These are phyloP conservation scores for Gossypium gossypioides DNA, from an alignment of 441 rosid genomes.

Conservation along the genomic window DNA sequence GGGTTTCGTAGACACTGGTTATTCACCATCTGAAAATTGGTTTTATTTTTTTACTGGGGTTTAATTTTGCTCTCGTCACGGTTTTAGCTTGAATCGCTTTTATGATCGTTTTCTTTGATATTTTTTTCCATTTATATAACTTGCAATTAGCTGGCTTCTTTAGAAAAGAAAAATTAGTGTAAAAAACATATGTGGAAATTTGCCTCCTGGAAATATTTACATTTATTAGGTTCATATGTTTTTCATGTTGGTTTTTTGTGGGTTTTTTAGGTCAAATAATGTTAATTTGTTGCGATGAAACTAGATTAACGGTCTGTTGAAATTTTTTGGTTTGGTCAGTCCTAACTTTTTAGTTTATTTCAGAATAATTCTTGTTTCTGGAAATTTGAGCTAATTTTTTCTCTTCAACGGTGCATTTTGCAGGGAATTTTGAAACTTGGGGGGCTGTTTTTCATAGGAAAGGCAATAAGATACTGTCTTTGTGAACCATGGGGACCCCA, in stretches of 20 bases:
- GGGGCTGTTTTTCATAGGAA: neutral
- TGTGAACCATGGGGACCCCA: constrained; percentile 48
- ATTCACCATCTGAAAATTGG: neutral
- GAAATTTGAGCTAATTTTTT: neutral
- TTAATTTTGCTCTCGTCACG: neutral
- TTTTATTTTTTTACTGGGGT: neutral
- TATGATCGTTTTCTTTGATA: neutral
- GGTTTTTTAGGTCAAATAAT: neutral
- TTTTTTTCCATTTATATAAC: neutral
- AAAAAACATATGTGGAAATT: neutral
- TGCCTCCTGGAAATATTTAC: neutral
- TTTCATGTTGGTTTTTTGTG: neutral
- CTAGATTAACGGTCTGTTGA: neutral
- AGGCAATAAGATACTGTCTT: neutral
- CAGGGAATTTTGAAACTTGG: neutral
- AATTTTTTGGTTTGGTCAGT: neutral
- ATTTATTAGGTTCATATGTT: neutral
- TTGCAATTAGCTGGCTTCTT: neutral
- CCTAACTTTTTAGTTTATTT: neutral
- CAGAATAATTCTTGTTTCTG: neutral
- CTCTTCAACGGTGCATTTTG: too few relatives aligned
- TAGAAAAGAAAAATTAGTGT: neutral
- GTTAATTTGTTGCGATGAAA: neutral
- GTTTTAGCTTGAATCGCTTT: neutral
- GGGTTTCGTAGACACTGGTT: neutral